A percentile compares a stretch with the other conserved stretches of the same genome.
Conservation (phyloP, 2,329 filamentous ascomycete genomes). For the Bipolaris victoriae region DNA sequence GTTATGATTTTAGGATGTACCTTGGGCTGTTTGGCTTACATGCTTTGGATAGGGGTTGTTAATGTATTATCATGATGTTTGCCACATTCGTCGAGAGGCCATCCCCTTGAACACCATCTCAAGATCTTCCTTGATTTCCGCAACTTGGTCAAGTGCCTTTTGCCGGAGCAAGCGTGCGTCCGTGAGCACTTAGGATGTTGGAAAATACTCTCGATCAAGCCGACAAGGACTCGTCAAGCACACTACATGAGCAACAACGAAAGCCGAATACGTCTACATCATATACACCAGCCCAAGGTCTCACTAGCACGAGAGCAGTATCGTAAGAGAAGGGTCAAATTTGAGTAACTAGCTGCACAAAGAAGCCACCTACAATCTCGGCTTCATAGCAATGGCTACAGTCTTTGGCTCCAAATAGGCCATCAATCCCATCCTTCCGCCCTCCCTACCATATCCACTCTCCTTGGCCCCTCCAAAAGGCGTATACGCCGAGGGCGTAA, state of each 20-base stretch:
- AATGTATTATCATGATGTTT: background rate
- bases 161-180: background rate
- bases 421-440: background rate
- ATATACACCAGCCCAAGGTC: background rate
- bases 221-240: background rate
- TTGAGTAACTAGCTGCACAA: background rate
- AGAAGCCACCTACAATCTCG: background rate
- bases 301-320: background rate
- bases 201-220: background rate
- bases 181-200: background rate
- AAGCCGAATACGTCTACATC: background rate
- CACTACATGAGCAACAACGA: background rate
- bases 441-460: conserved; percentile 8
- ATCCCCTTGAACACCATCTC: background rate
- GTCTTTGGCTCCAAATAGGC: conserved; percentile 9
- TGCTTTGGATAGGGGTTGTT: background rate
- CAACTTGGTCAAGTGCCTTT: background rate
- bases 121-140: background rate
- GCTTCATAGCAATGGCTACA: background rate
- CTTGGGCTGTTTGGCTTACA: background rate
- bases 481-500: background rate
- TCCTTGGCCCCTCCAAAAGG: conserved; percentile 10
- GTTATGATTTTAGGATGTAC: background rate
- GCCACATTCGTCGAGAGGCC: background rate
- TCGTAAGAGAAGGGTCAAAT: background rate